A percentile compares a stretch with the other conserved stretches of the same genome.
Conservation (phyloP, 306 rosid species). For the Lathyrus tuberosus region DNA sequence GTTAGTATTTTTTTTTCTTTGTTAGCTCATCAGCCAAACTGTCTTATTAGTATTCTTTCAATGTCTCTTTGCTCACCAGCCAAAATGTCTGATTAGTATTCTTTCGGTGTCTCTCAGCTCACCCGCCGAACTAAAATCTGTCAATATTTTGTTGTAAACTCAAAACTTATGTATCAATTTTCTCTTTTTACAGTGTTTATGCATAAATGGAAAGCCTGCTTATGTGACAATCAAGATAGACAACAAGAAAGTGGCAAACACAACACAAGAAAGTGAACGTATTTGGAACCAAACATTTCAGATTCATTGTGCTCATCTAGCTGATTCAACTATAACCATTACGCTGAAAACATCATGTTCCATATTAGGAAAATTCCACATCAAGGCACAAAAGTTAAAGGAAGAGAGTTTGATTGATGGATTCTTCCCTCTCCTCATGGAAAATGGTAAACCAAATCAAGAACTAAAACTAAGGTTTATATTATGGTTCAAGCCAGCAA, state of each 20-base stretch:
- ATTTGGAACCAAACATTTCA: slow-evolving; percentile 93
- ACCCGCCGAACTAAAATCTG: not conserved
- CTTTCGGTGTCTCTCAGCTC: not conserved
- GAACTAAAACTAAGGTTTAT: slow-evolving; percentile 69
- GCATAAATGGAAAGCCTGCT: slow-evolving; percentile 63
- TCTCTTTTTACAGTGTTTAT: slow-evolving; percentile 60
- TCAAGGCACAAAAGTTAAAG: slow-evolving; percentile 57
- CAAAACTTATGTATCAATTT: not conserved
- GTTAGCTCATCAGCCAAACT: no score
- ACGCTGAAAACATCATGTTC: slow-evolving; percentile 68
- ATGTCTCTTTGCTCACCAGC: no score
- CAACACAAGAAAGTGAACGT: slow-evolving; percentile 62
- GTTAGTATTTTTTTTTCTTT: no score
- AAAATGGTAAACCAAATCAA: slow-evolving; percentile 68
- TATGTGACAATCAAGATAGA: slow-evolving; percentile 72
- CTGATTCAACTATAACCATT: slow-evolving; percentile 59
- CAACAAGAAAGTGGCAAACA: slow-evolving; percentile 60
- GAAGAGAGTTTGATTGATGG: slow-evolving; percentile 73
- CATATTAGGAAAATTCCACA: slow-evolving; percentile 68
- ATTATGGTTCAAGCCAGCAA: slow-evolving; percentile 89
- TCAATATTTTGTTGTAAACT: slow-evolving; percentile 15
- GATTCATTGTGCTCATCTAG: slow-evolving; percentile 75
- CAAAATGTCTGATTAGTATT: not conserved
- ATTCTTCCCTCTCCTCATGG: slow-evolving; percentile 66
- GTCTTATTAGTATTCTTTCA: no score